phyloP scores from a whole-genome alignment of 2,329 filamentous ascomycete species.

The Claviceps sorghi region DNA sequence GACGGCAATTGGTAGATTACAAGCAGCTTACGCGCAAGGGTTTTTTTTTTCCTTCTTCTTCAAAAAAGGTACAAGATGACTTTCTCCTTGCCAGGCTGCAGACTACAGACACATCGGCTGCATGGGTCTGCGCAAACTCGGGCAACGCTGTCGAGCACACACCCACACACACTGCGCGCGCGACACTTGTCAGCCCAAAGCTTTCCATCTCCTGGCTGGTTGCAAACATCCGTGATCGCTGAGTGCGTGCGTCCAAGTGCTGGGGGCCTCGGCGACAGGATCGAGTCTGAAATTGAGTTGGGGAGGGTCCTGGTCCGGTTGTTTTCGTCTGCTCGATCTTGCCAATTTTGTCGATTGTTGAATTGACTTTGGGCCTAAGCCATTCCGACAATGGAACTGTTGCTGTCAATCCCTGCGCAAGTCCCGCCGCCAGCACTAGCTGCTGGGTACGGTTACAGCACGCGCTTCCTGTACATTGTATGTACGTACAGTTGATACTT shows the following conservation, averaged over 20 bases:
- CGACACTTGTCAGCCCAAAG: too few relatives aligned
- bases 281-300: slow-evolving; percentile 3
- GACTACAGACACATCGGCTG: too few relatives aligned
- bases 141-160: too few relatives aligned
- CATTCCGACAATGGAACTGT: too few relatives aligned
- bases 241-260: background rate
- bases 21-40: background rate
- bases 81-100: too few relatives aligned
- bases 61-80: background rate
- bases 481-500: too few relatives aligned
- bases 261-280: background rate
- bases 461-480: too few relatives aligned
- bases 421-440: background rate
- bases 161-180: too few relatives aligned
- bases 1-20: too few relatives aligned
- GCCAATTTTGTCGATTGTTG: slow-evolving; percentile 4
- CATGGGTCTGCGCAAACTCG: too few relatives aligned
- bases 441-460: background rate
- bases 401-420: background rate
- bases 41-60: too few relatives aligned
- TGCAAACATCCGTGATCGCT: background rate
- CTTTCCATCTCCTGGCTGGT: too few relatives aligned
- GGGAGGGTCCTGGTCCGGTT: background rate
- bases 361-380: background rate
- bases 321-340: background rate